phyloP scores from a whole-genome alignment of 306 rosid genomes.

The Prinsepia uniflora region DNA sequence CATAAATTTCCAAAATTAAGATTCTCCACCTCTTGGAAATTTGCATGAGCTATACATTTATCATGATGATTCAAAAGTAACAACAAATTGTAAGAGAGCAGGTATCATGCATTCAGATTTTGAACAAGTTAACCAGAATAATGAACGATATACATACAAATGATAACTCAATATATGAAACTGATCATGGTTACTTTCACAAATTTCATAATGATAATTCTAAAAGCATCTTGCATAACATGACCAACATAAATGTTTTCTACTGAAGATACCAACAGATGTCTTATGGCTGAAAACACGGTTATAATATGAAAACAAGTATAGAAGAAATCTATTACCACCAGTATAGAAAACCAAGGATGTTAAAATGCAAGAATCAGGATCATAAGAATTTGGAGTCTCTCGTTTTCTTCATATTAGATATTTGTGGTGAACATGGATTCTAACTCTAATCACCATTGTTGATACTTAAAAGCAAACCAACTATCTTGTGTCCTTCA shows the following conservation, averaged over 20 bases:
- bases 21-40: not conserved
- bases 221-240: not conserved
- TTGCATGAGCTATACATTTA: no score
- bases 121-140: no score
- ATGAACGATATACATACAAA: not conserved
- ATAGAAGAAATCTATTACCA: not conserved
- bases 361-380: not conserved
- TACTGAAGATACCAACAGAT: slow-evolving; percentile 1
- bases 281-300: not conserved
- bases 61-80: no score
- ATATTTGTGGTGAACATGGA: not conserved
- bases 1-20: slow-evolving; percentile 7
- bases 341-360: not conserved
- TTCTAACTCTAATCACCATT: not conserved
- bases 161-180: not conserved
- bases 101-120: no score
- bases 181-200: not conserved
- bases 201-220: not conserved
- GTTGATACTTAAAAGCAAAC: not conserved
- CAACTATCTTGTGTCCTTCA: not conserved
- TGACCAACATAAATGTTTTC: not conserved
- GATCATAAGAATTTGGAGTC: not conserved
- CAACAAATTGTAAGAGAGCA: no score
- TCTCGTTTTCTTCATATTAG: not conserved
- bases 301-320: not conserved